Evolutionary conservation across 176 grass and related monocot genomes (phyloP).

Genomic region (Avena sativa): DNA sequence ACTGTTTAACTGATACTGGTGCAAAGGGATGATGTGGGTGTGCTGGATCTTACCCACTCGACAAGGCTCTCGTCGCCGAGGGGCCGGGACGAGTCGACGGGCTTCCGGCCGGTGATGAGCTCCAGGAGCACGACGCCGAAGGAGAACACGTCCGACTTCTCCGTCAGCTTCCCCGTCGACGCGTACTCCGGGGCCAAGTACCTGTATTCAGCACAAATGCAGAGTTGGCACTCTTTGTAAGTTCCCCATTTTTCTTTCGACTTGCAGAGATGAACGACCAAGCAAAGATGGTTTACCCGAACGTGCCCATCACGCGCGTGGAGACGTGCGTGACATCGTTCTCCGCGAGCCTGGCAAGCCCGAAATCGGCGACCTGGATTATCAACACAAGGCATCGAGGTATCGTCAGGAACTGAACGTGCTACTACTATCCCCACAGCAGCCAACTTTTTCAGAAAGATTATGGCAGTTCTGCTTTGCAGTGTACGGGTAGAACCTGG

Average conservation of each 20-base stretch:
- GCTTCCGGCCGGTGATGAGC: slow-evolving; percentile 88
- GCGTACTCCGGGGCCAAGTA: slow-evolving; percentile 96
- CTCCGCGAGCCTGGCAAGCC: slow-evolving; percentile 74
- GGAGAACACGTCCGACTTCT: slow-evolving; percentile 92
- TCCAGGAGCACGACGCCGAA: slow-evolving; percentile 90
- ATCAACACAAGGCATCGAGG: background rate
- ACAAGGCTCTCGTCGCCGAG: slow-evolving; percentile 89
- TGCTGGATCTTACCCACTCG: slow-evolving; percentile 78
- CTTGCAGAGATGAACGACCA: background rate
- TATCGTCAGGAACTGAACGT: background rate
- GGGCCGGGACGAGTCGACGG: slow-evolving; percentile 70
- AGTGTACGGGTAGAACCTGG: slow-evolving; percentile 55
- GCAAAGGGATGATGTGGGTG: background rate
- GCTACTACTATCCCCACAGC: too few species aligned
- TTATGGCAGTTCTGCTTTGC: background rate
- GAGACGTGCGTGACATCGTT: slow-evolving; percentile 79
- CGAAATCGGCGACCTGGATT: slow-evolving; percentile 80
- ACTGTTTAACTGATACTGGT: too few species aligned
- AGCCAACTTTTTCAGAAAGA: background rate
- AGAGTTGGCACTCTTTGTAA: background rate
- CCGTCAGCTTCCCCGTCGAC: slow-evolving; percentile 79
- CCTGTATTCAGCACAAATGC: slow-evolving; percentile 41
- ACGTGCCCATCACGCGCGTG: slow-evolving; percentile 90
- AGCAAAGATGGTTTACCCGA: slow-evolving; percentile 55
- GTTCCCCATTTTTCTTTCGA: background rate